Conservation (phyloP, 1,284 basidiomycete species). For the Tilletia caries region DNA sequence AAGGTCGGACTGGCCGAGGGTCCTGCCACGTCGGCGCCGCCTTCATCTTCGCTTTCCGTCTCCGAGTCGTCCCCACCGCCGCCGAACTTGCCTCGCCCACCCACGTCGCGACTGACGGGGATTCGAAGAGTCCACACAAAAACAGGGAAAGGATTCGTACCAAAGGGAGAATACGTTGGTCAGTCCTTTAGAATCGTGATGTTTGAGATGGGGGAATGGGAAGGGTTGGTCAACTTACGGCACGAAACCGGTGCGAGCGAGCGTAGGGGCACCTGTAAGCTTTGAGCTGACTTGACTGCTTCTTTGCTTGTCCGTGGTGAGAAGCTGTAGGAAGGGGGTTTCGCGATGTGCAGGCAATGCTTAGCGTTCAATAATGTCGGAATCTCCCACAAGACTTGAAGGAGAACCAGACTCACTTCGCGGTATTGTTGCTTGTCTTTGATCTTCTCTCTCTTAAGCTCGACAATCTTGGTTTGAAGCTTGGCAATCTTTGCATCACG, state of each 20-base stretch:
- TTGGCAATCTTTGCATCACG: slow-evolving; percentile 2
- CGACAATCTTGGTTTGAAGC: neutral
- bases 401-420: neutral
- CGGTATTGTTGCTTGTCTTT: neutral
- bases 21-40: neutral
- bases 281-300: neutral
- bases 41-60: neutral
- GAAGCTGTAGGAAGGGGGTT: neutral
- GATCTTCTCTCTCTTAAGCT: neutral
- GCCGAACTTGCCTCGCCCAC: neutral
- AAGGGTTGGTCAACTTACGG: neutral
- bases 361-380: too few relatives aligned
- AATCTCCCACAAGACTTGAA: too few relatives aligned
- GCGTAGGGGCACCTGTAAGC: neutral
- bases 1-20: neutral
- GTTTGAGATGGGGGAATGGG: too few relatives aligned
- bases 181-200: too few relatives aligned
- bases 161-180: too few relatives aligned
- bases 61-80: neutral
- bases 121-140: neutral
- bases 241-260: neutral
- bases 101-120: neutral
- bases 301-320: neutral
- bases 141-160: too few relatives aligned
- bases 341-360: too few relatives aligned